phyloP scores from a whole-genome alignment of 129 eudicot genomes.

The Sambucus nigra region DNA sequence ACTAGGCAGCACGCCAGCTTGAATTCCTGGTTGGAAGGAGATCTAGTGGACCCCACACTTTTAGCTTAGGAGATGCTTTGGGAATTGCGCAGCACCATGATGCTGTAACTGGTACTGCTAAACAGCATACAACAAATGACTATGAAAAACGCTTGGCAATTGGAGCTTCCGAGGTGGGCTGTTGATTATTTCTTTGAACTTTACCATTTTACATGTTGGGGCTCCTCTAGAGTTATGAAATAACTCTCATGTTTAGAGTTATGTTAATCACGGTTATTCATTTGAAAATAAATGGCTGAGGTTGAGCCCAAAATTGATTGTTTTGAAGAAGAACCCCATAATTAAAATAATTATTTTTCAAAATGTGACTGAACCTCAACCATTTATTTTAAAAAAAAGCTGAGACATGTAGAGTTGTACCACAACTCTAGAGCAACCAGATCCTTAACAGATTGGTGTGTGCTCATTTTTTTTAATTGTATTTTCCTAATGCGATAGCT shows the following conservation, averaged over 20 bases:
- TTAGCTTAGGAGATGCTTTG: conserved; percentile 77
- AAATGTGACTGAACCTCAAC: too few relatives aligned
- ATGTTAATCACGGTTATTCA: too few relatives aligned
- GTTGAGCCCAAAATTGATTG: too few relatives aligned
- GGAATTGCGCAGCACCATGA: conserved; percentile 94
- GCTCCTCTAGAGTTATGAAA: background rate
- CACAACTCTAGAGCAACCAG: too few relatives aligned
- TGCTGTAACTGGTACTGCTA: conserved; percentile 80
- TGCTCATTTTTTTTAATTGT: background rate
- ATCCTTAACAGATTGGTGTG: too few relatives aligned
- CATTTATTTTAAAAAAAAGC: too few relatives aligned
- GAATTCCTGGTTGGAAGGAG: conserved; percentile 61
- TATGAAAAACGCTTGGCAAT: conserved; percentile 77
- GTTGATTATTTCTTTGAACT: background rate
- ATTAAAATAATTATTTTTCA: too few relatives aligned
- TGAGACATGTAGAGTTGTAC: too few relatives aligned
- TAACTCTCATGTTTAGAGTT: too few relatives aligned
- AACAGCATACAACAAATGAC: conserved; percentile 86
- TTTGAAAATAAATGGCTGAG: too few relatives aligned
- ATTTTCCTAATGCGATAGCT: background rate
- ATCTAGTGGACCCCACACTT: conserved; percentile 37
- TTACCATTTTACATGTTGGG: background rate
- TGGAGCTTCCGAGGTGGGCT: conserved; percentile 70
- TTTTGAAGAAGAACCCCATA: too few relatives aligned
- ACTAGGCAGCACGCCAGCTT: conserved; percentile 88